A percentile compares a stretch with the other conserved stretches of the same genome.
Conservation (phyloP, 495 filamentous ascomycete species). For the Penicillium bovifimosum region DNA sequence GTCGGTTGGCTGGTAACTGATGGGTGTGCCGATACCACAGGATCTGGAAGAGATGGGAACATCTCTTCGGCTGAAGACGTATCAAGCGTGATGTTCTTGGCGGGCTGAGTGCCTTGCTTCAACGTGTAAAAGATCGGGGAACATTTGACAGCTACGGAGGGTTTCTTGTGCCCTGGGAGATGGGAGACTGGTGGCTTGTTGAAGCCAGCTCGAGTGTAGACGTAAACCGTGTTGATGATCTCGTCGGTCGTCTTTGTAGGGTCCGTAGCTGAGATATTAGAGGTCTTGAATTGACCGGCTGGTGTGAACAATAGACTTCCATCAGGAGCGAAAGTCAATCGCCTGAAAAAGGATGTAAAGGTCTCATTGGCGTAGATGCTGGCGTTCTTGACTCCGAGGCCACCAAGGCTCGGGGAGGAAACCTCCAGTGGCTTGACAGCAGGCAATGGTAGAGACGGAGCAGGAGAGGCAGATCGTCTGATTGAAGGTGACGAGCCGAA, state of each 20-base stretch:
- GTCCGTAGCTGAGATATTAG: constrained; percentile 62
- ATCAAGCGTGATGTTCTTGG: constrained; percentile 88
- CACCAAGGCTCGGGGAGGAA: constrained; percentile 63
- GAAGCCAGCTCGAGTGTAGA: constrained; percentile 93
- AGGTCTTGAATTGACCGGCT: constrained; percentile 88
- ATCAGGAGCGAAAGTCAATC: constrained; percentile 90
- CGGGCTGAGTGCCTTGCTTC: constrained; percentile 60
- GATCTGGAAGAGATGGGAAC: constrained; percentile 77
- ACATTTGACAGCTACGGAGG: constrained; percentile 91
- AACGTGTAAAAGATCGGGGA: constrained; percentile 85
- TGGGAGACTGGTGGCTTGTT: constrained; percentile 98
- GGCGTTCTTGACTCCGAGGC: constrained; percentile 70
- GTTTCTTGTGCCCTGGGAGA: constrained; percentile 96
- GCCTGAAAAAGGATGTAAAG: constrained; percentile 92
- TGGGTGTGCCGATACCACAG: constrained; percentile 55
- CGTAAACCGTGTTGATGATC: constrained; percentile 94
- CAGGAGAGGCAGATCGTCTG: constrained; percentile 89
- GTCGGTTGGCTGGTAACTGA: constrained; percentile 48
- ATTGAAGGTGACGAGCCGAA: constrained; percentile 85
- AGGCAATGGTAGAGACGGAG: constrained; percentile 87
- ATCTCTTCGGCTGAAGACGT: constrained; percentile 82
- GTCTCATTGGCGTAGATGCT: constrained; percentile 97
- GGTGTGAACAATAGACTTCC: constrained; percentile 94
- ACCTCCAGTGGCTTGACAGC: constrained; percentile 94
- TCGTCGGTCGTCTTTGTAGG: constrained; percentile 71